Evolutionary conservation across 2,329 filamentous ascomycete genomes (phyloP), one percentile per base, ranked within the genome.

Genomic region (Ophidiomyces ophidiicola): DNA sequence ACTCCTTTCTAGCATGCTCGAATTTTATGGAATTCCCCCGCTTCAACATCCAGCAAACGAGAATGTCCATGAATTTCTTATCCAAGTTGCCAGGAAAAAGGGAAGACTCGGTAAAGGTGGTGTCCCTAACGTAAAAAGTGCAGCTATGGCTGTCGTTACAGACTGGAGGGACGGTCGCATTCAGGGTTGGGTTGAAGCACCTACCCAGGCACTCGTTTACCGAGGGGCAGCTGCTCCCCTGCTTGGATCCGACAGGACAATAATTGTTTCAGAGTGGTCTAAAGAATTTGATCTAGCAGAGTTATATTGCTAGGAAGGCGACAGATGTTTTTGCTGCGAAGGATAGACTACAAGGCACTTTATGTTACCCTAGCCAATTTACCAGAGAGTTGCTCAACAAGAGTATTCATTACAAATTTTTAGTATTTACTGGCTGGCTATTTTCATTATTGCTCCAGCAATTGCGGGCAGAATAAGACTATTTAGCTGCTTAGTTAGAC

Each of bases 121-220:
- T 46, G 72, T 96, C 11, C 90, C 90, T 30, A 98, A 96, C 61
- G 62, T 96, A 43, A 71, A 77, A 49, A 78, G 82, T 39, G 88
- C 90, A 5, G 90, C 88, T 46, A 88, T 90, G 72, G 81, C 84
- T 0, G 87, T 98, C 41, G 77, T 98, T 42, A 90, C 78, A n/a
- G 90, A 98, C 66, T 93, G 90, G 84, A 76, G 90, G 50, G 88
- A 96, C 58, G 88, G 87, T 18, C 76, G 90, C 37, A 92, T 98
- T 52, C 85, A 92, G 62, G 87, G 87, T 42, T 94, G 87, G 87
- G 74, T 79, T 33, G 81, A 86, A 51, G 74, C 85, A 2, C 86
- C 87, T 5, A 70, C 72, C 24, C 62, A 12, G 71, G 80, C 32
- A 55, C 58, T 32, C 50, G 45, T 29, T 35, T 53, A 3, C 32